phyloP scores from a whole-genome alignment of 2,329 filamentous ascomycete species.

The Aureobasidium subglaciale region DNA sequence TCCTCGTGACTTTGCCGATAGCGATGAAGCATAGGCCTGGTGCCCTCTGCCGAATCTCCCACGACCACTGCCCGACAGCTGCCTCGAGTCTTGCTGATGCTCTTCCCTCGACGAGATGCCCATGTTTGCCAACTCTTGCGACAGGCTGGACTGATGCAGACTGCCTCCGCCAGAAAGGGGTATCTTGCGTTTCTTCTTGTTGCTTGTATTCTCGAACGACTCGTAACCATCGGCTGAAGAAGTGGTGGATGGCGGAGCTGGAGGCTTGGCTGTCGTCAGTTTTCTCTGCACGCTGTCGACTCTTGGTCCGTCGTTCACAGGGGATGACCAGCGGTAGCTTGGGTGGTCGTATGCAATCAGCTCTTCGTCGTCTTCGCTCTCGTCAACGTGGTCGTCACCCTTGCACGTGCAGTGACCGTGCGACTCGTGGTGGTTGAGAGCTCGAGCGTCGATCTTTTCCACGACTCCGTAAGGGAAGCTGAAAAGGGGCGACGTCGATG shows the following conservation, averaged over 20 bases:
- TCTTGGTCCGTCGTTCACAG: slow-evolving; percentile 23
- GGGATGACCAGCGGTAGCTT: slow-evolving; percentile 34
- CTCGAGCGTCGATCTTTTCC: slow-evolving; percentile 22
- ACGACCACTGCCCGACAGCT: slow-evolving; percentile 46
- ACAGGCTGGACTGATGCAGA: slow-evolving; percentile 51
- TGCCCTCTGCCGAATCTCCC: slow-evolving; percentile 66
- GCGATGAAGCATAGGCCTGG: slow-evolving; percentile 37
- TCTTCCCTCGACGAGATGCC: slow-evolving; percentile 42
- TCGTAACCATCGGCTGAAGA: slow-evolving; percentile 85
- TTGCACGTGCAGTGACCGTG: slow-evolving; percentile 44
- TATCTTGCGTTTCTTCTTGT: slow-evolving; percentile 99
- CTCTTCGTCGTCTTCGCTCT: slow-evolving; percentile 59
- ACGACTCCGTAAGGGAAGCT: slow-evolving; percentile 51
- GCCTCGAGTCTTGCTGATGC: slow-evolving; percentile 18
- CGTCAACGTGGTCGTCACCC: slow-evolving; percentile 42
- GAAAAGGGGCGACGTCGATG: slow-evolving; percentile 66
- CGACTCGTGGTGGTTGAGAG: slow-evolving; percentile 30
- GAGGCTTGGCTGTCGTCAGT: slow-evolving; percentile 28
- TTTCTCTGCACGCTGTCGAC: slow-evolving; percentile 28
- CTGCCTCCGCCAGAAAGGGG: slow-evolving; percentile 72
- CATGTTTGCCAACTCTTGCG: slow-evolving; percentile 58
- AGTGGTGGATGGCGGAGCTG: slow-evolving; percentile 48
- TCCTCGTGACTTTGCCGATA: slow-evolving; percentile 28
- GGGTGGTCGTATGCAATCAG: slow-evolving; percentile 36
- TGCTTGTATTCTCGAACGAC: slow-evolving; percentile 96